Base-by-base conservation (phyloP, 2,329 filamentous ascomycete species). In the Pseudocercospora fuligena region DNA sequence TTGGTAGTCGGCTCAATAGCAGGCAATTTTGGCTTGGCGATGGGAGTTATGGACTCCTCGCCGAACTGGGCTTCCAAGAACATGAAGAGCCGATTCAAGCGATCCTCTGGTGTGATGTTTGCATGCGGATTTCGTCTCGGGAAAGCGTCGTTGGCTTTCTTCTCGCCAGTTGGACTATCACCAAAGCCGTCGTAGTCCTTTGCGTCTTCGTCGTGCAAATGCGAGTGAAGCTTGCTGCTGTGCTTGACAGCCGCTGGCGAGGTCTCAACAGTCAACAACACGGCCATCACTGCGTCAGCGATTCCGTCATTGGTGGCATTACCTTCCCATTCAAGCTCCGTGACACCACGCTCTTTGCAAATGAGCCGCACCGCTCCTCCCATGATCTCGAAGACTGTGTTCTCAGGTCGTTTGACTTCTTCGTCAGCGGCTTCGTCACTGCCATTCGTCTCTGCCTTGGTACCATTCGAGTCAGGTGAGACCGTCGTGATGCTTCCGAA, bases 31-130 rank as follows among this genome's bases (percentile, higher is more conserved):
- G 82, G 93, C 82, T 75, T 82, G 23, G 89, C 86, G 71, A 98
- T 91, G 4, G 94, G 93, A 0, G 87, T 84, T 64, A 98, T 89
- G 66, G 92, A 90, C 70, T 95, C 90, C 33, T 88, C 85, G 68
- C 95, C 95, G 76, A 99, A 99, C 78, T 99, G 95, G 2, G 94
- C 92, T 83, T 99, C 95, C 14, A 99, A 89, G 83, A 99, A 97
- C 88, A 97, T 92, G 81, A 96, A 91, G 21, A 99, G 88, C 36
- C 94, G 90, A 69, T 90, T 88, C 47, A 98, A 88, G 47, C 92
- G 90, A 73, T 97, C 92, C 53, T 90, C 85, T 0, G 93, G 85
- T 9, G 86, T 86, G 49, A 93, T 80, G 53, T 90, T 86, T 12
- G 90, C 87, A 78, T 97, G 93, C 0, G 90, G 90, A 76, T 97